Conservation (phyloP, 139 green algal genomes). For the Tetradesmus lagerheimii region DNA sequence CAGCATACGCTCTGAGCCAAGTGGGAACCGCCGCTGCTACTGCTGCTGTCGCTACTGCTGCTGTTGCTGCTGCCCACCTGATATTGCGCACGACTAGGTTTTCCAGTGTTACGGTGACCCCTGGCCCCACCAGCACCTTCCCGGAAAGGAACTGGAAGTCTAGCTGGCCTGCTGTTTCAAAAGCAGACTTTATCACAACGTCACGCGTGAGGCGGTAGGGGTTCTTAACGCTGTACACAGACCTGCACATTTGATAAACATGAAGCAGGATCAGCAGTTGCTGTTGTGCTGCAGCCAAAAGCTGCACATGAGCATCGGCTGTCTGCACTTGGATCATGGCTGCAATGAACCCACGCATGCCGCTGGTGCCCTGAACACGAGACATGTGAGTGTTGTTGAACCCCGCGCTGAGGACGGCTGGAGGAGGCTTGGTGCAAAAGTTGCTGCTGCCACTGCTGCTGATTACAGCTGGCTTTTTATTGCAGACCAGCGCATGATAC, state of each 20-base stretch:
- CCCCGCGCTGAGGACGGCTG: too few species aligned
- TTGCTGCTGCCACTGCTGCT: too few species aligned
- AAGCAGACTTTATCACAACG: not conserved
- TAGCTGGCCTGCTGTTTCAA: slow-evolving; percentile 1
- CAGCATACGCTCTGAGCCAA: too few species aligned
- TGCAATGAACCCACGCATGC: too few species aligned
- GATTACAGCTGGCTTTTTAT: too few species aligned
- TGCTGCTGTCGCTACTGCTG: not conserved
- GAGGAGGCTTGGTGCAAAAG: too few species aligned
- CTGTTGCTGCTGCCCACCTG: not conserved
- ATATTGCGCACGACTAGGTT: slow-evolving; percentile 10
- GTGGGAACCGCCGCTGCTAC: not conserved
- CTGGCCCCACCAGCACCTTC: not conserved
- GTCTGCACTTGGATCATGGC: too few species aligned
- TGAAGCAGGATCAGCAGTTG: not conserved
- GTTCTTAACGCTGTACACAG: not conserved
- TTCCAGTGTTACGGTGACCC: slow-evolving; percentile 12
- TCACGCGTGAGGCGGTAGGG: not conserved
- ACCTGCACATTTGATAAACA: not conserved
- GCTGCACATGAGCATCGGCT: not conserved
- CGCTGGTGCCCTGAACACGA: too few species aligned
- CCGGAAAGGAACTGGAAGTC: slow-evolving; percentile 19
- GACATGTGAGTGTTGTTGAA: too few species aligned
- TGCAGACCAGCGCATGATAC: too few species aligned
- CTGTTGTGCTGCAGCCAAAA: too few species aligned